phyloP scores from a whole-genome alignment of 208 protist genomes.

The Crithidia bombi region DNA sequence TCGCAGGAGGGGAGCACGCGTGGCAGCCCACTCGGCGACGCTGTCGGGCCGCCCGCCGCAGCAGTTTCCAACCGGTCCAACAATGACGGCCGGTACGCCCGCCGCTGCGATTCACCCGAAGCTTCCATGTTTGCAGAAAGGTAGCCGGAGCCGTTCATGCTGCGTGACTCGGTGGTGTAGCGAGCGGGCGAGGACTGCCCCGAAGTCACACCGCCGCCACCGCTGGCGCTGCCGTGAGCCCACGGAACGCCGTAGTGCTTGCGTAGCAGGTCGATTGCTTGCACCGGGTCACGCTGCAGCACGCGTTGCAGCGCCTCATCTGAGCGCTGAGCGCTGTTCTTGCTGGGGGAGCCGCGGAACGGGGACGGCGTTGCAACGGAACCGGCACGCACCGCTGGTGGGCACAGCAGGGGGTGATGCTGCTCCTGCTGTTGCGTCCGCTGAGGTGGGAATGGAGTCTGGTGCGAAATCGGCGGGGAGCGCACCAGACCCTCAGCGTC shows the following conservation, averaged over 20 bases:
- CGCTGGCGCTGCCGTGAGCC: background rate
- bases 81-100: slow-evolving; percentile 15
- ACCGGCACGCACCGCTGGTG: background rate
- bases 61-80: slow-evolving; percentile 19
- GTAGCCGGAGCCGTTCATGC: slow-evolving; percentile 17
- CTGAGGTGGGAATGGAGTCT: slow-evolving; percentile 15
- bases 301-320: slow-evolving; percentile 52
- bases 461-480: background rate
- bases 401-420: background rate
- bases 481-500: slow-evolving; percentile 1
- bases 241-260: slow-evolving; percentile 44
- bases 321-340: slow-evolving; percentile 12
- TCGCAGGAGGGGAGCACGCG: slow-evolving; percentile 4
- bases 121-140: slow-evolving; percentile 4
- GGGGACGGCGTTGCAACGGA: slow-evolving; percentile 37
- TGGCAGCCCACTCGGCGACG: slow-evolving; percentile 9
- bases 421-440: background rate
- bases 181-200: slow-evolving; percentile 8
- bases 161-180: slow-evolving; percentile 15
- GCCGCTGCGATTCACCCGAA: slow-evolving; percentile 15
- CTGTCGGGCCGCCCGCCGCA: background rate
- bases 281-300: slow-evolving; percentile 46
- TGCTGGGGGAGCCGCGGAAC: slow-evolving; percentile 29
- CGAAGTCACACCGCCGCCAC: background rate
- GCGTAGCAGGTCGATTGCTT: slow-evolving; percentile 58